Evolutionary conservation across 306 rosid genomes (phyloP).

Genomic region (Alnus rubra): DNA sequence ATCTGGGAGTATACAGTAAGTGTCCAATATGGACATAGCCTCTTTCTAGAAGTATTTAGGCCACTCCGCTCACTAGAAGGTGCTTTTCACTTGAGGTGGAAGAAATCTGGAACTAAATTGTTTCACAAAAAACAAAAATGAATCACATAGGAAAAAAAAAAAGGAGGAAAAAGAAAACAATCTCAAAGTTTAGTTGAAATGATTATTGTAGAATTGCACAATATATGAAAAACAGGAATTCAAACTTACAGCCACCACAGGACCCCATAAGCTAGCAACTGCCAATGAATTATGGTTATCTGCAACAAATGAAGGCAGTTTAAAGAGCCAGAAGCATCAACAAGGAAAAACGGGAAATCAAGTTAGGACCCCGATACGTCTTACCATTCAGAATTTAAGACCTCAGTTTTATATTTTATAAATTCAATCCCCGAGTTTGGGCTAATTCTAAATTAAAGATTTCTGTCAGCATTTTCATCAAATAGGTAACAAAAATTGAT

Average conservation of each 20-base stretch:
- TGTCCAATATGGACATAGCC: not conserved
- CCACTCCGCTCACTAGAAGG: not conserved
- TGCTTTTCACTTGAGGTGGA: not conserved
- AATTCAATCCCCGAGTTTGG: too few relatives aligned
- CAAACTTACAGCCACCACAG: slow-evolving; percentile 75
- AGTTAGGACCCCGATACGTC: too few relatives aligned
- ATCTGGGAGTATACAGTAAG: too few relatives aligned
- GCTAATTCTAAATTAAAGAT: too few relatives aligned
- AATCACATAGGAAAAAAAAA: not conserved
- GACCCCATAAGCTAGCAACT: slow-evolving; percentile 75
- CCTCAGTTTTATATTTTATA: too few relatives aligned
- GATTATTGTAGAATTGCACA: not conserved
- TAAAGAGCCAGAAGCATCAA: slow-evolving; percentile 18
- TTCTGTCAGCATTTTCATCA: too few relatives aligned
- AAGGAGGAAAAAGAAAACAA: not conserved
- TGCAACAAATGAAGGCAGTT: slow-evolving; percentile 39
- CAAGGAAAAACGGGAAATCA: slow-evolving; percentile 5
- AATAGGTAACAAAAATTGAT: too few relatives aligned
- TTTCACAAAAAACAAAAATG: not conserved
- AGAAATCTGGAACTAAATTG: not conserved
- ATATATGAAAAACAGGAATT: not conserved
- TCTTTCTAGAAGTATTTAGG: not conserved
- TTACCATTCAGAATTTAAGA: too few relatives aligned
- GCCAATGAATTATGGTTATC: slow-evolving; percentile 83
- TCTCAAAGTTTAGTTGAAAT: slow-evolving; percentile 4